These are phyloP conservation scores for Vaccinium myrtillus DNA, from an alignment of 148 eudicot species.

Conservation along the genomic window DNA sequence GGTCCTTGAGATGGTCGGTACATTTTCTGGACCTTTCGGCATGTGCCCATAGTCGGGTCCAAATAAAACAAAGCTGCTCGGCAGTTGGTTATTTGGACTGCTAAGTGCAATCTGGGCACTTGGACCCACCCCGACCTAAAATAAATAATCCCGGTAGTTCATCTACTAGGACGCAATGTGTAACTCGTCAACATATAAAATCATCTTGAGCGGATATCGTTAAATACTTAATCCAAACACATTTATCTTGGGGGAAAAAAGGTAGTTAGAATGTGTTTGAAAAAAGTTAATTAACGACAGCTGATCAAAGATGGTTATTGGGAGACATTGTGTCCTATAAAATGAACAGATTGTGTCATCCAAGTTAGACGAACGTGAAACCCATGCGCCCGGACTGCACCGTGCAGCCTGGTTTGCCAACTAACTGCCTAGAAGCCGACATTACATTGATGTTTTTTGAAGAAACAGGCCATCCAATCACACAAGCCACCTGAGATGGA, in stretches of 20 bases:
- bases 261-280: background rate
- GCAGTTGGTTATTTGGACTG: background rate
- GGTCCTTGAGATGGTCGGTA: too few relatives aligned
- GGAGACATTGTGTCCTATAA: background rate
- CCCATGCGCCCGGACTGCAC: background rate
- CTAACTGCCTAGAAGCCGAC: background rate
- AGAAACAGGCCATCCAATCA: background rate
- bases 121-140: background rate
- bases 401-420: background rate
- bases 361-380: background rate
- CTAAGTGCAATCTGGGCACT: background rate
- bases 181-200: background rate
- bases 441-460: background rate
- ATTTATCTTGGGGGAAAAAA: background rate
- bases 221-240: background rate
- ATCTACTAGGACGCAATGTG: background rate
- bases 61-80: background rate
- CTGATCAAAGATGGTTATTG: background rate
- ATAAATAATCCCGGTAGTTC: background rate
- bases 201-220: background rate
- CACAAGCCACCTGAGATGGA: background rate
- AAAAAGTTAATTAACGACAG: background rate
- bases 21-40: too few relatives aligned
- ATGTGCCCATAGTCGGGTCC: too few relatives aligned
- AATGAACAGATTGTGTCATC: background rate